A percentile compares a stretch with the other conserved stretches of the same genome.
Conservation (phyloP, 371 early-diverging fungal species). For the Encephalitozoon hellem region DNA sequence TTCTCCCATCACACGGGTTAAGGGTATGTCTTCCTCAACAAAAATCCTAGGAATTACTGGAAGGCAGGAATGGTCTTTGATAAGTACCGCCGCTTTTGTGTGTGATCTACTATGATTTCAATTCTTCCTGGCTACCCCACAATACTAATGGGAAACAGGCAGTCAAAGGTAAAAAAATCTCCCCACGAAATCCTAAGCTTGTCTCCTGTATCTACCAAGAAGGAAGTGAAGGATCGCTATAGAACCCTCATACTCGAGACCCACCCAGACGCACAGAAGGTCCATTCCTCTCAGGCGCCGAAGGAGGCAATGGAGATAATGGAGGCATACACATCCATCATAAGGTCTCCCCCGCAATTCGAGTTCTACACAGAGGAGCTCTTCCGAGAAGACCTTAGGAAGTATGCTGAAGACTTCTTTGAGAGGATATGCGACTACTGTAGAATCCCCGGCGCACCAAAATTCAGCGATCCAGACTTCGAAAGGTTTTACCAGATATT, state of each 20-base stretch:
- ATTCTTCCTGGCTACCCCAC: not conserved
- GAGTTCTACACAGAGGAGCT: not conserved
- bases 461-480: conserved; percentile 21
- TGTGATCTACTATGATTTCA: not conserved
- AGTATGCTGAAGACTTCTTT: conserved; percentile 23
- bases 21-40: not conserved
- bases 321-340: not conserved
- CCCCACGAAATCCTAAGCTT: not conserved
- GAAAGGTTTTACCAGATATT: conserved; percentile 12
- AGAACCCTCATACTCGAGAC: not conserved
- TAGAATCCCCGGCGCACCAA: not conserved
- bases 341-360: not conserved
- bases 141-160: not conserved
- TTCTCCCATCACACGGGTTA: conserved; percentile 32
- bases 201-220: not conserved
- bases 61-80: not conserved
- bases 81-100: not conserved
- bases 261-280: not conserved
- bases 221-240: not conserved
- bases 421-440: conserved; percentile 5
- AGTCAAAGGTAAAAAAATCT: not conserved
- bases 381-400: not conserved
- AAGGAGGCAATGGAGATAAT: not conserved
- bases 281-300: not conserved
- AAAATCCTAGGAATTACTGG: not conserved